Conservation (phyloP, 1,284 basidiomycete genomes). For the Singerocomus inundabilis region DNA sequence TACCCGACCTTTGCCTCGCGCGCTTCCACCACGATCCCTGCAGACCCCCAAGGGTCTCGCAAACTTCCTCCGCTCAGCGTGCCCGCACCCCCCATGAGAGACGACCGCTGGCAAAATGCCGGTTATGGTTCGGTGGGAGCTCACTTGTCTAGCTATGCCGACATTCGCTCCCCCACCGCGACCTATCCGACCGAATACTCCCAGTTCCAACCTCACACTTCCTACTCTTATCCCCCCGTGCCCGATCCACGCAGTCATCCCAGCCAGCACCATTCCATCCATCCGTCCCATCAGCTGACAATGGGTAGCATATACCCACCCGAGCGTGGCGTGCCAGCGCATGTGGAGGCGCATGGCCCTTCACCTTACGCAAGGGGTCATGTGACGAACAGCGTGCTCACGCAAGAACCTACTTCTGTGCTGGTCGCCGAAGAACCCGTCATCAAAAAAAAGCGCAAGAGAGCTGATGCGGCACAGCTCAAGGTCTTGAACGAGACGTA, state of each 20-base stretch:
- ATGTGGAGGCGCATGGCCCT: slow-evolving; percentile 36
- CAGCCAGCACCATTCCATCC: slow-evolving; percentile 25
- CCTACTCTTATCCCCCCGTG: slow-evolving; percentile 38
- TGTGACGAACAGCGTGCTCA: slow-evolving; percentile 35
- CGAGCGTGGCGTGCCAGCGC: slow-evolving; percentile 33
- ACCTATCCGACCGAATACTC: slow-evolving; percentile 50
- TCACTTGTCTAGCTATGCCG: slow-evolving; percentile 34
- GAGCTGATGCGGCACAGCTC: slow-evolving; percentile 74
- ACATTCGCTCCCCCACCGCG: slow-evolving; percentile 56
- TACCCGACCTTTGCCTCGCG: slow-evolving; percentile 51
- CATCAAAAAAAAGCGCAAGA: slow-evolving; percentile 83
- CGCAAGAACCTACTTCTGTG: slow-evolving; percentile 33
- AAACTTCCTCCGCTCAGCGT: slow-evolving; percentile 49
- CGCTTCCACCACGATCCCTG: slow-evolving; percentile 44
- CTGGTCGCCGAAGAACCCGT: slow-evolving; percentile 52
- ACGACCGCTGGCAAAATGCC: slow-evolving; percentile 47
- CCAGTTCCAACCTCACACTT: slow-evolving; percentile 35
- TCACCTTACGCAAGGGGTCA: slow-evolving; percentile 43
- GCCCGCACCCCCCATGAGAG: slow-evolving; percentile 28
- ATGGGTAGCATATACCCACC: slow-evolving; percentile 25
- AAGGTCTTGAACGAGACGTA: slow-evolving; percentile 79
- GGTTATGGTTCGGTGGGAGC: slow-evolving; percentile 39
- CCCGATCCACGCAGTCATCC: slow-evolving; percentile 33
- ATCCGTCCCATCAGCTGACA: slow-evolving; percentile 31
- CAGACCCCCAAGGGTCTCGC: slow-evolving; percentile 42